Percentiles rank a stretch among this genome's conserved stretches.
Evolutionary conservation across 2,329 filamentous ascomycete genomes (phyloP).

Genomic region (Calycina herbarum): DNA sequence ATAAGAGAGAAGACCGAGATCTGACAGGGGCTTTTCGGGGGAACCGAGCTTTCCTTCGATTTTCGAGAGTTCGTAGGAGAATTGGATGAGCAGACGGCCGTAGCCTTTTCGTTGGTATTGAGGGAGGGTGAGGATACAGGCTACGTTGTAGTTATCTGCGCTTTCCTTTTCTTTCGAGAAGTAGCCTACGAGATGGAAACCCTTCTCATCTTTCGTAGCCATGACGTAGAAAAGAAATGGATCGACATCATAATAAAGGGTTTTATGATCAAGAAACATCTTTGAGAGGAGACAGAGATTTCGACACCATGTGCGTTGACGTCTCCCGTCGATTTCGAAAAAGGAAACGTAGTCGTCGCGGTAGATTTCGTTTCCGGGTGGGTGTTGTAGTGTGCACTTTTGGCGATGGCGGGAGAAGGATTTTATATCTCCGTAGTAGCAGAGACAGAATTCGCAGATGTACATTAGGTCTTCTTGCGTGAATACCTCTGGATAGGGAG

Average conservation of each 20-base stretch:
- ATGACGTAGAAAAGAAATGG: constrained; percentile 99
- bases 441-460: constrained; percentile 96
- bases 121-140: constrained; percentile 93
- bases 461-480: constrained; percentile 87
- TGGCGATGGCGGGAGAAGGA: constrained; percentile 81
- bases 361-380: constrained; percentile 97
- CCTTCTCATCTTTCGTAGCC: constrained; percentile 83
- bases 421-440: constrained; percentile 81
- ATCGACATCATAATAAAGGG: constrained; percentile 98
- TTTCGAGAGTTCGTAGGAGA: constrained; percentile 95
- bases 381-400: constrained; percentile 90
- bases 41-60: constrained; percentile 94
- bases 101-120: constrained; percentile 97
- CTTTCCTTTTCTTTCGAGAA: constrained; percentile 99
- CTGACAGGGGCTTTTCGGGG: constrained; percentile 93
- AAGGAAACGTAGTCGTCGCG: constrained; percentile 92
- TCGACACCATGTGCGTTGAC: constrained; percentile 94
- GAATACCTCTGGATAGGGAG: constrained; percentile 89
- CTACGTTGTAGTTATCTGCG: constrained; percentile 95
- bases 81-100: constrained; percentile 89
- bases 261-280: constrained; percentile 97
- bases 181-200: constrained; percentile 96
- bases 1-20: constrained; percentile 90
- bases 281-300: constrained; percentile 94
- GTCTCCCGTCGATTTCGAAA: constrained; percentile 93